Conservation (phyloP, 2,329 filamentous ascomycete species). For the Onygenales sp. region DNA sequence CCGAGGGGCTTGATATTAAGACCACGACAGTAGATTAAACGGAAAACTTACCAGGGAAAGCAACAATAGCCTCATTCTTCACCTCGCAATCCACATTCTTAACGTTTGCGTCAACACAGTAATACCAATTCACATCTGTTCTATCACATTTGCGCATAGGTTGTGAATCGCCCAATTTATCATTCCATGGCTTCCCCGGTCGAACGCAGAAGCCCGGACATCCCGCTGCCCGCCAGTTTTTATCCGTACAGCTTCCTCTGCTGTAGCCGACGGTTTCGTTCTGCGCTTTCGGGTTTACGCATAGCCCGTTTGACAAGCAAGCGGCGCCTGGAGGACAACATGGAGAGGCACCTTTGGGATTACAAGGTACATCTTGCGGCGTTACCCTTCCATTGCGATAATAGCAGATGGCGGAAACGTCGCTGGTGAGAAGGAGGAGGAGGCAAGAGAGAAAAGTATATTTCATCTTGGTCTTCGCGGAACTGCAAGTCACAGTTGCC, state of each 20-base stretch:
- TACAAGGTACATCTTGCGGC: background rate
- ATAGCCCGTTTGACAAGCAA: too few species aligned
- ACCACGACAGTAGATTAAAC: background rate
- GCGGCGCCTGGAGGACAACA: background rate
- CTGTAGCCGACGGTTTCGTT: background rate
- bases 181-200: background rate
- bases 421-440: background rate
- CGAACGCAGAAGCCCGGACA: background rate
- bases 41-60: background rate
- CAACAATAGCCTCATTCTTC: background rate
- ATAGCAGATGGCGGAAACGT: background rate
- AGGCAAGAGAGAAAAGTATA: too few species aligned
- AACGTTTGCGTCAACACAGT: background rate
- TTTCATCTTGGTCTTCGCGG: too few species aligned
- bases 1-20: background rate
- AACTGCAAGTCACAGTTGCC: too few species aligned
- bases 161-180: background rate
- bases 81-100: background rate
- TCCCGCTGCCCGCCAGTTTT: background rate
- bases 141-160: background rate
- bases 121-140: background rate
- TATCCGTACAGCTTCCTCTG: background rate
- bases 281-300: too few species aligned
- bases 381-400: background rate
- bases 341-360: background rate